Conservation (phyloP, 163 green algal species). For the Chlorella variabilis region DNA sequence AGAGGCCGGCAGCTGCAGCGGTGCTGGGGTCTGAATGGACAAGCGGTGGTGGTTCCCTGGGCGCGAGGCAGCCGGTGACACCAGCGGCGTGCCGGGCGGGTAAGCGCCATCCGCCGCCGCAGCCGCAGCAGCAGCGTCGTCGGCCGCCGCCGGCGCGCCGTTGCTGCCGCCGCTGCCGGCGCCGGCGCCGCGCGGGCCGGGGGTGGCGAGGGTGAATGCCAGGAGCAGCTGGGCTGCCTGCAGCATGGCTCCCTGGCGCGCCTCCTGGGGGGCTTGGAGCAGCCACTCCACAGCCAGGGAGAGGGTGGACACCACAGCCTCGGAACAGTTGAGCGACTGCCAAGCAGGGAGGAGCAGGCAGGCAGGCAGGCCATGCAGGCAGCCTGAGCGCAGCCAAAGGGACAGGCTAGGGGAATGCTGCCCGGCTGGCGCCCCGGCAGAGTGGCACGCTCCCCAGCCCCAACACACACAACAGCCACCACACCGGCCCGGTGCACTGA, state of each 20-base stretch:
- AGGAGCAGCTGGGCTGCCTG: slow-evolving; percentile 37
- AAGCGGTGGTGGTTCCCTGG: background rate
- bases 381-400: no score
- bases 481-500: no score
- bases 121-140: no score
- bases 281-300: slow-evolving; percentile 51
- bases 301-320: slow-evolving; percentile 34
- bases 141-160: no score
- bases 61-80: background rate
- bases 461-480: no score
- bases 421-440: no score
- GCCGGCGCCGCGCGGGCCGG: background rate
- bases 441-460: no score
- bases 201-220: slow-evolving; percentile 11
- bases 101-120: background rate
- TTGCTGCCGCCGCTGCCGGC: background rate
- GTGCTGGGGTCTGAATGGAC: background rate
- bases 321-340: slow-evolving; percentile 26
- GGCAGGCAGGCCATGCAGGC: background rate
- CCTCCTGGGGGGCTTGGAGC: slow-evolving; percentile 36
- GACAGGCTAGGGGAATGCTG: no score
- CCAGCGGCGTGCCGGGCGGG: background rate
- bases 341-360: background rate
- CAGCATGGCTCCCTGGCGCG: slow-evolving; percentile 38
- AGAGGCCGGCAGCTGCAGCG: background rate